Percentiles rank a stretch among this genome's conserved stretches.
Evolutionary conservation across 2,329 filamentous ascomycete species (phyloP).

Genomic region (Paraphoma chrysanthemicola): DNA sequence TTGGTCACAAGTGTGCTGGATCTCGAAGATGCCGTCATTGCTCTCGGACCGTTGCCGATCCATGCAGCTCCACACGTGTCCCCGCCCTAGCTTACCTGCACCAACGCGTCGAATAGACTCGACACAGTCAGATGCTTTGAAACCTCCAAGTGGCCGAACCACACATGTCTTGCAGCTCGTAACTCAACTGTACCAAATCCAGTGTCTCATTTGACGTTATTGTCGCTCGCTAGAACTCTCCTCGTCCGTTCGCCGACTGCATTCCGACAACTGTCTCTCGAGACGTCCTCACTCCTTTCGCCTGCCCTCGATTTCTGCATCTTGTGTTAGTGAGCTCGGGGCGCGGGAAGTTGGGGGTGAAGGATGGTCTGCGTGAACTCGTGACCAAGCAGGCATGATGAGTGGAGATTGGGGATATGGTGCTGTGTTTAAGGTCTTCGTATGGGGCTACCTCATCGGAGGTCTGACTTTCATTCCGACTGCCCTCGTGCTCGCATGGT

Average conservation of each 20-base stretch:
- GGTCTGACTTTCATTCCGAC: slow-evolving; percentile 30
- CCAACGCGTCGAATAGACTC: background rate
- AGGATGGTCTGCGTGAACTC: slow-evolving; percentile 21
- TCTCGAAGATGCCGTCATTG: slow-evolving; percentile 28
- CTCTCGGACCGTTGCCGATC: slow-evolving; percentile 17
- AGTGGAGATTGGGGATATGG: slow-evolving; percentile 34
- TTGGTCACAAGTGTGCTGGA: background rate
- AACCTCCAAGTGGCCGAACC: background rate
- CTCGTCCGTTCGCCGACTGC: too few species aligned
- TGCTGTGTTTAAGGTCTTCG: slow-evolving; percentile 30
- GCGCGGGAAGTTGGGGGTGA: background rate
- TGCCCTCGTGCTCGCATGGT: slow-evolving; percentile 24
- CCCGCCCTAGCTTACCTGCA: slow-evolving; percentile 1
- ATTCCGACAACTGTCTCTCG: too few species aligned
- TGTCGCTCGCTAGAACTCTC: background rate
- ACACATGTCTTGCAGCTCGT: background rate
- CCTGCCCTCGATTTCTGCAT: too few species aligned
- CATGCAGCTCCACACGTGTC: slow-evolving; percentile 22
- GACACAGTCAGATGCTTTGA: slow-evolving; percentile 1
- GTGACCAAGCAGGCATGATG: slow-evolving; percentile 31
- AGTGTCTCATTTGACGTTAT: too few species aligned
- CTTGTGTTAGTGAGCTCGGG: background rate
- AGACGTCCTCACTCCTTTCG: too few species aligned
- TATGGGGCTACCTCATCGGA: slow-evolving; percentile 35
- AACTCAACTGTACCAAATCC: background rate